Conservation (phyloP, 2,329 filamentous ascomycete species). For the Colletotrichum chrysophilum region DNA sequence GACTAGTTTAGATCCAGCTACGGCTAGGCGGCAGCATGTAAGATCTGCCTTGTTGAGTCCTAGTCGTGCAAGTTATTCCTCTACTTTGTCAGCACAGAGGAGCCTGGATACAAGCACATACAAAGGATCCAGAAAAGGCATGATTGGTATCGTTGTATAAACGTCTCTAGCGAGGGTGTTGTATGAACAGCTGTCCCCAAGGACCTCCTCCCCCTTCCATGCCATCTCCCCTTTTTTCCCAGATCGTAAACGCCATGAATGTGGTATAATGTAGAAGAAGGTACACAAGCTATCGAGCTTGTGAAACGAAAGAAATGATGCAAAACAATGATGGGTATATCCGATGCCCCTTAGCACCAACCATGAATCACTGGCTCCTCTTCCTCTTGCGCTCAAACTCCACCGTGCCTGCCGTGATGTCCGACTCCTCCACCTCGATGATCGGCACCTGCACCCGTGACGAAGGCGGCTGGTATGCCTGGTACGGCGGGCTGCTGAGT, state of each 20-base stretch:
- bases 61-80: not conserved
- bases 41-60: not conserved
- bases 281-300: not conserved
- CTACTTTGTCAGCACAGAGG: not conserved
- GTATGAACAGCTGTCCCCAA: not conserved
- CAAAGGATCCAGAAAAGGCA: not conserved
- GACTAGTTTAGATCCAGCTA: not conserved
- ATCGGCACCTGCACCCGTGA: not conserved
- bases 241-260: not conserved
- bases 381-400: conserved; percentile 34
- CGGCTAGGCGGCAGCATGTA: not conserved
- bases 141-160: not conserved
- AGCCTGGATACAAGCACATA: not conserved
- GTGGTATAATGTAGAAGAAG: not conserved
- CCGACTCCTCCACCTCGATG: conserved; percentile 24
- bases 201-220: not conserved
- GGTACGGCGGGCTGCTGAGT: not conserved
- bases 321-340: conserved; percentile 10
- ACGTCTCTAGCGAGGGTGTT: not conserved
- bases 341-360: not conserved
- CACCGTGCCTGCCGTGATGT: conserved; percentile 26
- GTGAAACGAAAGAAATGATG: not conserved
- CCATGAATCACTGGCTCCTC: not conserved
- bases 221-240: not conserved
- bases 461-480: not conserved